Evolutionary conservation across 257 asterid species (phyloP).

Genomic region (Salvia hispanica): DNA sequence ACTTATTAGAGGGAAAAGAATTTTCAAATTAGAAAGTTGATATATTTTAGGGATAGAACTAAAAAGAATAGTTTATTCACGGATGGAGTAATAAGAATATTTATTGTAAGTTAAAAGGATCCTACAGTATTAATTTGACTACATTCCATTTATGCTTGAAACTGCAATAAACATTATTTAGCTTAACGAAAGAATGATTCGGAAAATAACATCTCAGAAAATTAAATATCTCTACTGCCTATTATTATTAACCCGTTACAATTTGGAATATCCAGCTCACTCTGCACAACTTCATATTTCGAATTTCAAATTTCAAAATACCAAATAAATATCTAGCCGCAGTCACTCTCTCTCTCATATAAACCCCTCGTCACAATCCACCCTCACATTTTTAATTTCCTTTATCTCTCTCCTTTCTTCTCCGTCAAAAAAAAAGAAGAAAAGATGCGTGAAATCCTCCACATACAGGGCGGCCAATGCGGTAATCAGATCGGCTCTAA

Average conservation of each 20-base stretch:
- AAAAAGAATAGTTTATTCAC: too few species aligned
- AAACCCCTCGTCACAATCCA: not conserved
- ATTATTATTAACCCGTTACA: conserved; percentile 15
- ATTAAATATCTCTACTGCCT: too few species aligned
- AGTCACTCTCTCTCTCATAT: conserved; percentile 28
- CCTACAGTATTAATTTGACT: too few species aligned
- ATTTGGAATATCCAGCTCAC: conserved; percentile 27
- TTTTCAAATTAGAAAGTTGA: too few species aligned
- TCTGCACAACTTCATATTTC: conserved; percentile 4
- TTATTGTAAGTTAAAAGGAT: too few species aligned
- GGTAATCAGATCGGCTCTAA: conserved; percentile 59
- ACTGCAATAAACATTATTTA: too few species aligned
- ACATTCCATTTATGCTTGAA: too few species aligned
- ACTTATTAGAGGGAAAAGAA: too few species aligned
- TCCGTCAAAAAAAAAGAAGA: not conserved
- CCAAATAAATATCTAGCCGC: conserved; percentile 12
- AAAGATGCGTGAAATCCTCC: conserved; percentile 57
- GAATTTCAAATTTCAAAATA: conserved; percentile 36
- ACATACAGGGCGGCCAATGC: conserved; percentile 58
- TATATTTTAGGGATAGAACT: too few species aligned
- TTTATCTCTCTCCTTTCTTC: conserved; percentile 11
- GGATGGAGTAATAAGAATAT: too few species aligned
- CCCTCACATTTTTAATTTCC: not conserved
- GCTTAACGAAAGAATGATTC: too few species aligned
- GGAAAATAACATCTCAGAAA: too few species aligned